Evolutionary conservation across 176 grass and related monocot genomes (phyloP).

Genomic region (Eremochloa ophiuroides): DNA sequence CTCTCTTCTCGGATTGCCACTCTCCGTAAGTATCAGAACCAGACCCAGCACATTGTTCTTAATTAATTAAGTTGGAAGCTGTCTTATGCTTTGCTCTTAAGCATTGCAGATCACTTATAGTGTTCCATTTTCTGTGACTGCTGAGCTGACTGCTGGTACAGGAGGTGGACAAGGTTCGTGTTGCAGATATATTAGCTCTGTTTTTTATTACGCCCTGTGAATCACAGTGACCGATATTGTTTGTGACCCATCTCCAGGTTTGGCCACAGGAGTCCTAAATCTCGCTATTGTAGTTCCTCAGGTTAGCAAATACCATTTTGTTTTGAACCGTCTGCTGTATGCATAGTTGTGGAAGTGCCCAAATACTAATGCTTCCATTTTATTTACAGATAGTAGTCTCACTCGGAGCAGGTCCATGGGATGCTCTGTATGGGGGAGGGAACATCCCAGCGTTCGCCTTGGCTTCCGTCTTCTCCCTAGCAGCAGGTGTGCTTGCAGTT

Average conservation of each 20-base stretch:
- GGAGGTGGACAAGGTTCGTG: constrained; percentile 94
- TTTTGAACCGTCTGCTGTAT: background rate
- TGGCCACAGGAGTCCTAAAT: constrained; percentile 96
- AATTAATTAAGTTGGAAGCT: background rate
- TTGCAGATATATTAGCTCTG: background rate
- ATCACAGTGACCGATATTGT: background rate
- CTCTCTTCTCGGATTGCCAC: constrained; percentile 89
- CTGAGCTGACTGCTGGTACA: constrained; percentile 77
- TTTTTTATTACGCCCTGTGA: background rate
- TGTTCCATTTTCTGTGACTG: constrained; percentile 90
- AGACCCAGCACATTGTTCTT: background rate
- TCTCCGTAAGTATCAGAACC: constrained; percentile 57
- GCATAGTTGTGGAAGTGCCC: background rate
- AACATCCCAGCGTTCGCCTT: constrained; percentile 88
- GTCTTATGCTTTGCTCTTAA: constrained; percentile 15
- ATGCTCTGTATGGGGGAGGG: constrained; percentile 86
- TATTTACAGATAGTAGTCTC: constrained; percentile 79
- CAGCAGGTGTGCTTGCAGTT: constrained; percentile 72
- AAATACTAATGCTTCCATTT: background rate
- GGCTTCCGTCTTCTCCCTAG: constrained; percentile 69
- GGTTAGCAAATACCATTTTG: constrained; percentile 24
- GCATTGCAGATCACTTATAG: constrained; percentile 80
- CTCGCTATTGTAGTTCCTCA: constrained; percentile 91
- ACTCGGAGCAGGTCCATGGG: constrained; percentile 93
- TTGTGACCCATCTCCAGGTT: constrained; percentile 47